Conservation (phyloP, 805 yeast species). For the Nadsonia fulvescens region DNA sequence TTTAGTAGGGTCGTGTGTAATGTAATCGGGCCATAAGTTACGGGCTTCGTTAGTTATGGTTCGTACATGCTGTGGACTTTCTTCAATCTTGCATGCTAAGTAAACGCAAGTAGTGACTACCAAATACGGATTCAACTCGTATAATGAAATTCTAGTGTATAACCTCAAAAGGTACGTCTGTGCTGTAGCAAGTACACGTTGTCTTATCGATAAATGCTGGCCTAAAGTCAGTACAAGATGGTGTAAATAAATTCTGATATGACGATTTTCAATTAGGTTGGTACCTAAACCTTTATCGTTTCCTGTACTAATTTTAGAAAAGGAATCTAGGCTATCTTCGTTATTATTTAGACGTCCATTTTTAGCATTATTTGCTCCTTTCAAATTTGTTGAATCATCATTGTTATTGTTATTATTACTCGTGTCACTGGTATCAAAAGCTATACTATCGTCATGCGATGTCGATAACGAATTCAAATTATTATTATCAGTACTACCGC, state of each 20-base stretch:
- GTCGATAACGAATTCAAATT: too few species aligned
- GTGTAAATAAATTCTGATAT: conserved; percentile 50
- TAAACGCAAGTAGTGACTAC: conserved; percentile 74
- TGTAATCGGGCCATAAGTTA: conserved; percentile 84
- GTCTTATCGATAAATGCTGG: conserved; percentile 57
- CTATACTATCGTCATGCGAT: too few species aligned
- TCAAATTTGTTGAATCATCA: too few species aligned
- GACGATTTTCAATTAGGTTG: too few species aligned
- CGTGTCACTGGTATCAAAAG: too few species aligned
- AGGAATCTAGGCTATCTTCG: too few species aligned
- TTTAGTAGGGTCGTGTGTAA: conserved; percentile 79
- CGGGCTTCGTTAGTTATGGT: conserved; percentile 71
- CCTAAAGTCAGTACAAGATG: conserved; percentile 54
- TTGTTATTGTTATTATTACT: too few species aligned
- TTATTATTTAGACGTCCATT: too few species aligned
- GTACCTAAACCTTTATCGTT: too few species aligned
- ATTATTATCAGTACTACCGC: too few species aligned
- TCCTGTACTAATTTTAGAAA: too few species aligned
- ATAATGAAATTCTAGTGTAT: conserved; percentile 47
- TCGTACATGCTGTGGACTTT: conserved; percentile 85
- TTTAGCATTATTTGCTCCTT: too few species aligned
- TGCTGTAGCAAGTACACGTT: conserved; percentile 74
- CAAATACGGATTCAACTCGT: conserved; percentile 69
- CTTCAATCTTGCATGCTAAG: conserved; percentile 86
- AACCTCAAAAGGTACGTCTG: conserved; percentile 74